phyloP scores from a whole-genome alignment of 345 rosid species.

The Eucalyptus pauciflora region DNA sequence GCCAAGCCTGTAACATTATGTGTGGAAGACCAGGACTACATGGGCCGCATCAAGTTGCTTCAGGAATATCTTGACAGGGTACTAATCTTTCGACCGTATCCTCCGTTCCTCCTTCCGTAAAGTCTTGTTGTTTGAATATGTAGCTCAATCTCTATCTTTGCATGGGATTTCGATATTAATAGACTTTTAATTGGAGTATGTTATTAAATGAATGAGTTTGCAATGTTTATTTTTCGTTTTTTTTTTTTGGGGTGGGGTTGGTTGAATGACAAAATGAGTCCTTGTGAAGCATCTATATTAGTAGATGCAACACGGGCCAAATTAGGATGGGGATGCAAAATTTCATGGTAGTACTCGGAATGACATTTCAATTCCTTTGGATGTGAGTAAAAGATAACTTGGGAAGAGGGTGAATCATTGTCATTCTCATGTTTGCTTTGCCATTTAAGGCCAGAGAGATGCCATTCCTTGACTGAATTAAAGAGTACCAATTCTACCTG shows the following conservation, averaged over 20 bases:
- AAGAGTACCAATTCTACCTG: neutral
- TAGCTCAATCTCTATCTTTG: neutral
- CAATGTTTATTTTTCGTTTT: neutral
- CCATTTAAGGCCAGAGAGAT: neutral
- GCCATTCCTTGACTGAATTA: neutral
- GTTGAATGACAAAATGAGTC: neutral
- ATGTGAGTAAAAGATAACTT: neutral
- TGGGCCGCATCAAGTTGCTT: conserved; percentile 91
- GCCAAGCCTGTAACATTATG: conserved; percentile 73
- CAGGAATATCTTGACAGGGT: conserved; percentile 93
- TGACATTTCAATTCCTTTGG: neutral
- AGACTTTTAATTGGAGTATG: neutral
- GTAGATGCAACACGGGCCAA: neutral
- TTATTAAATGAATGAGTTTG: neutral
- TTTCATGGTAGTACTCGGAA: neutral
- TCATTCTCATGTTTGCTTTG: neutral
- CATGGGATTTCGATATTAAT: neutral
- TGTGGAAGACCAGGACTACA: conserved; percentile 99
- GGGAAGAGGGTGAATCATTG: neutral
- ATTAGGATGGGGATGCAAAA: neutral
- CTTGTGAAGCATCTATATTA: neutral
- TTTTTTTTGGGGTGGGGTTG: no score
- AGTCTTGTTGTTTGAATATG: neutral
- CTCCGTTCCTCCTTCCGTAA: neutral
- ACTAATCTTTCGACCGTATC: neutral